Evolutionary conservation across 192 early-diverging fungal species (phyloP), one percentile per base, ranked within the genome.

Genomic region (Coemansia biformis): DNA sequence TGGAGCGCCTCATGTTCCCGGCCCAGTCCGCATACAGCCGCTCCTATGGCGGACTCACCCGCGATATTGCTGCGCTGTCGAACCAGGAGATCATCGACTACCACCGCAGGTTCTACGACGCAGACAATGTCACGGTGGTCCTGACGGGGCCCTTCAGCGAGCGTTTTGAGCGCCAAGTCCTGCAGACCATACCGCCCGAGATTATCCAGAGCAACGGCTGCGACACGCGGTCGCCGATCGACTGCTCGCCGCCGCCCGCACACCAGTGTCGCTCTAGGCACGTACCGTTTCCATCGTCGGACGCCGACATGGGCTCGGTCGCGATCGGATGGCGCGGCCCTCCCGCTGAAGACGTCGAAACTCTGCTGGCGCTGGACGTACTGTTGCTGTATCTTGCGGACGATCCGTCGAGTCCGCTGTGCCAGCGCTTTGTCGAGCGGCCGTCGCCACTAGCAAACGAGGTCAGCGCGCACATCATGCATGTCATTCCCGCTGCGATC

Each of bases 291-390:
- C 83, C 84, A 14, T 81, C 81, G 0, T 60, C 77, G 0, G 85
- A 85, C 33, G 75, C 78, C 8, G 80, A 82, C 18, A 49, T 79
- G 14, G 85, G 86, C 6, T 82, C 85, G 8, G 63, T 86, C 14
- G 64, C 56, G 10, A 81, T 78, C 47, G 81, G 77, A 22, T 92
- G 90, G 90, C 78, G 76, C 1, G 90, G 90, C 0, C 90, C 90
- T 8, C 56, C 39, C 6, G 69, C 79, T 0, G 73, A 76, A 15
- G 86, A 91, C 40, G 51, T 83, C 7, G 67, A 77, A 28, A 77
- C 78, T 2, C 65, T 74, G 35, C 46, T 81, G 9, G 83, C 83
- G 1, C 48, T 91, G 4, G 82, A 89, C 40, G 80, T 93, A 24
- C 57, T 93, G 33, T 58, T 86, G 36, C 77, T 83, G 6, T 91